These are phyloP conservation scores for Colletotrichum tabaci DNA, from an alignment of 2,329 filamentous ascomycete genomes.

Conservation along the genomic window DNA sequence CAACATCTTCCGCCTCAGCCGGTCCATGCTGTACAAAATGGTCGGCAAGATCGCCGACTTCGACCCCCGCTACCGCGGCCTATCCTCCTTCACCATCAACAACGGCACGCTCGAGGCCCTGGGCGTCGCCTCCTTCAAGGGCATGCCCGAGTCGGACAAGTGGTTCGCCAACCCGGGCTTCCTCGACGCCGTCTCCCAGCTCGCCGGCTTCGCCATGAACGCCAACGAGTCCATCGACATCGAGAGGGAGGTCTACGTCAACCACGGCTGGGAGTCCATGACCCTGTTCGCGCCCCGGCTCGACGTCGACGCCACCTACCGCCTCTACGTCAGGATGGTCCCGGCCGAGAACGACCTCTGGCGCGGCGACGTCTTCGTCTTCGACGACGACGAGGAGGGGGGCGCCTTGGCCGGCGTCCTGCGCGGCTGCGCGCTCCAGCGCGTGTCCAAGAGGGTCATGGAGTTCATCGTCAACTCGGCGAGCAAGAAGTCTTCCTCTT, in stretches of 20 bases:
- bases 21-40: conserved; percentile 83
- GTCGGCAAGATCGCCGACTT: conserved; percentile 72
- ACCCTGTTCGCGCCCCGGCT: conserved; percentile 62
- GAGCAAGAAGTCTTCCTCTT: conserved; percentile 53
- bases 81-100: conserved; percentile 70
- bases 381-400: conserved; percentile 64
- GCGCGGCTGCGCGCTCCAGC: conserved; percentile 75
- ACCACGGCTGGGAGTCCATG: conserved; percentile 71
- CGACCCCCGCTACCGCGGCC: conserved; percentile 66
- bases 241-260: conserved; percentile 69
- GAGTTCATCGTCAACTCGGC: conserved; percentile 70
- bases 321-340: conserved; percentile 72
- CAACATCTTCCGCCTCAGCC: conserved; percentile 79
- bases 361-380: conserved; percentile 67
- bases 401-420: conserved; percentile 59
- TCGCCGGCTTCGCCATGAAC: conserved; percentile 74
- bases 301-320: conserved; percentile 62
- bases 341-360: conserved; percentile 64
- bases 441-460: conserved; percentile 75
- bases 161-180: conserved; percentile 71
- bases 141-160: conserved; percentile 59
- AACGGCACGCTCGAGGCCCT: conserved; percentile 60
- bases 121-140: conserved; percentile 61
- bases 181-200: conserved; percentile 71
- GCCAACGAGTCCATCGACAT: conserved; percentile 70